Conservation (phyloP, 208 protist genomes). For the Trypanosoma lewisi region DNA sequence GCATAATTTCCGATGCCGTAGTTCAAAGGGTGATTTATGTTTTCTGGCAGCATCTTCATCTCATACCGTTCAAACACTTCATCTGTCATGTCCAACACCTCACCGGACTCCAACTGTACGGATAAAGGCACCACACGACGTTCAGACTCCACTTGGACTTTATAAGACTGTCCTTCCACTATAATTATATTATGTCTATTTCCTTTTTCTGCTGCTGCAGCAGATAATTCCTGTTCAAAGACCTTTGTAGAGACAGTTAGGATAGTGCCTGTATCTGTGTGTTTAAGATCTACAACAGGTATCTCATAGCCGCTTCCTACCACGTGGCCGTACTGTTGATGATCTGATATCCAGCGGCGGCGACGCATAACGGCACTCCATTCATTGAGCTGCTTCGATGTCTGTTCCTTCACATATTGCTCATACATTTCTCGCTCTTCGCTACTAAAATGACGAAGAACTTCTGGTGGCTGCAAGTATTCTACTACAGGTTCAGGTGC, state of each 20-base stretch:
- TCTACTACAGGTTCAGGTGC: conserved; percentile 76
- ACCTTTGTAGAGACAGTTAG: conserved; percentile 51
- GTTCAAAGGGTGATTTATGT: conserved; percentile 75
- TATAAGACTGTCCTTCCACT: conserved; percentile 55
- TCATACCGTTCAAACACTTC: conserved; percentile 66
- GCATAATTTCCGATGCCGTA: conserved; percentile 75
- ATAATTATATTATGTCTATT: conserved; percentile 17
- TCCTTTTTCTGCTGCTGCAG: background rate
- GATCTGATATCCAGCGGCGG: conserved; percentile 64
- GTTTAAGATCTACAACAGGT: conserved; percentile 58
- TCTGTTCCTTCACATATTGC: conserved; percentile 69
- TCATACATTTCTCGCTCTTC: conserved; percentile 83
- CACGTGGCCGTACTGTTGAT: conserved; percentile 75
- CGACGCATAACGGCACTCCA: conserved; percentile 49
- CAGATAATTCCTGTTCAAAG: conserved; percentile 36
- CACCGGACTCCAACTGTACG: conserved; percentile 68
- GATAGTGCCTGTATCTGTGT: conserved; percentile 50
- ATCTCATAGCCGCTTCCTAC: conserved; percentile 32
- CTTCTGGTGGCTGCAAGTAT: conserved; percentile 61
- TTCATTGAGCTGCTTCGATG: conserved; percentile 47
- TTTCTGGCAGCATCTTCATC: conserved; percentile 53
- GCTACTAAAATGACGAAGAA: conserved; percentile 67
- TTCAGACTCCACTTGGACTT: conserved; percentile 35
- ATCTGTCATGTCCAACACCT: conserved; percentile 63
- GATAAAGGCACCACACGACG: conserved; percentile 56